These are phyloP conservation scores for Hamamelis virginiana DNA, from an alignment of 164 flowering plant species.

Conservation along the genomic window DNA sequence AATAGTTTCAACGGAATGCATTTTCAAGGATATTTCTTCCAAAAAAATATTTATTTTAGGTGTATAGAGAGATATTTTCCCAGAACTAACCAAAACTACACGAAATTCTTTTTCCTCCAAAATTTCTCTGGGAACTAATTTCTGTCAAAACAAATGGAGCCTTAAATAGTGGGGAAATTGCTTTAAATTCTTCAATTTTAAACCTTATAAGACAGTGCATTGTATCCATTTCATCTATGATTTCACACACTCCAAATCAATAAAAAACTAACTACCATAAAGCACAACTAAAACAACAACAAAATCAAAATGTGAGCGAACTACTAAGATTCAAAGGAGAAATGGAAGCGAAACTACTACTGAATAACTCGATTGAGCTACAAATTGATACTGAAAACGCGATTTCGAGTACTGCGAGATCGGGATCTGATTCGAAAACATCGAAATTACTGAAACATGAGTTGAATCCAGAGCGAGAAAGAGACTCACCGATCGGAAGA, in stretches of 20 bases:
- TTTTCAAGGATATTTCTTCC: too few species aligned
- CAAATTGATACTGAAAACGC: background rate
- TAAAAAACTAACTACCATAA: background rate
- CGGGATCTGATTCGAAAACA: slow-evolving; percentile 12
- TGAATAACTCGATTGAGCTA: slow-evolving; percentile 6
- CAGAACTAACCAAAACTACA: too few species aligned
- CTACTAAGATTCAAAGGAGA: background rate
- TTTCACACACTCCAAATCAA: too few species aligned
- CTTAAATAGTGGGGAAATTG: background rate
- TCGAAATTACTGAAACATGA: background rate
- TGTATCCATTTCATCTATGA: background rate
- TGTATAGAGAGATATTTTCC: too few species aligned
- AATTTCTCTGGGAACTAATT: too few species aligned
- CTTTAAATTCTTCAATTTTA: background rate
- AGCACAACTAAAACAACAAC: background rate
- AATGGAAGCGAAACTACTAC: background rate
- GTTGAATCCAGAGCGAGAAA: slow-evolving; percentile 4
- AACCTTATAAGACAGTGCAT: background rate
- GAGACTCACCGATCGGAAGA: slow-evolving; percentile 78
- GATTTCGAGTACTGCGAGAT: slow-evolving; percentile 7
- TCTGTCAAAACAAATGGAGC: background rate
- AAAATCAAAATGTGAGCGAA: background rate
- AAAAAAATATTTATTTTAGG: too few species aligned
- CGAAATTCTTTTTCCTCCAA: too few species aligned
- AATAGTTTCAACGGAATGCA: too few species aligned